Evolutionary conservation across 495 filamentous ascomycete species (phyloP), one percentile per base, ranked within the genome.

Genomic region (Podospora tetraspora): DNA sequence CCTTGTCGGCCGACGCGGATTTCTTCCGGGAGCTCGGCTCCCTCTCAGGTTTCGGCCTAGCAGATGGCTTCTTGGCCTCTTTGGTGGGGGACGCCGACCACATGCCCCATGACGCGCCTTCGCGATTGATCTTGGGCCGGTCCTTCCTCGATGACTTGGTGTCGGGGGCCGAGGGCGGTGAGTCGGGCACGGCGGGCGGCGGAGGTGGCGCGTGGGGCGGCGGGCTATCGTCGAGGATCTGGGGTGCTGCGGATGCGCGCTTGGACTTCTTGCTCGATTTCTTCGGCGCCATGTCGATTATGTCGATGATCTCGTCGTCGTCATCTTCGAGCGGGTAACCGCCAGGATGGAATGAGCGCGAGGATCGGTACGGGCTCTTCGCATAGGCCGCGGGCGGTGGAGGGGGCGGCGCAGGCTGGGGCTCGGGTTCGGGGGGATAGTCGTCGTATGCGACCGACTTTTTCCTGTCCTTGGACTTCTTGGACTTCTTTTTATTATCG

Each of bases 161-260:
- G 43, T 72, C 63, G 16, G 80, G 82, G 60, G 74, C 76, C 21
- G 79, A 77, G 5, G 79, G 79, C 21, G 80, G 75, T 29, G 79
- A 71, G 69, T 81, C 79, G n/a, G 82, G 84, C 4, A 79, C 81
- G 58, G 80, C 81, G 8, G 80, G 79, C 11, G 81, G 80, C 16
- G 83, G 80, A 11, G 82, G 79, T 25, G 80, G 80, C 22, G 80
- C 81, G 3, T 78, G 76, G 22, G 77, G 79, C 23, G 62, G 67
- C 32, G 72, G 71, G 2, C 73, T 69, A 21, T 72, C 73, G 62
- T 78, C 76, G 63, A 78, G 71, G 9, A 70, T 67, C 63, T 78
- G 74, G 21, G 73, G 71, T 16, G 76, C 69, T 9, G 63, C 37
- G 43, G 64, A 57, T 5, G 64, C 32, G 62, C 63, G 68, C 69